Conservation (phyloP, 768 basidiomycete species). For the Pilatotrama ljubarskyi region DNA sequence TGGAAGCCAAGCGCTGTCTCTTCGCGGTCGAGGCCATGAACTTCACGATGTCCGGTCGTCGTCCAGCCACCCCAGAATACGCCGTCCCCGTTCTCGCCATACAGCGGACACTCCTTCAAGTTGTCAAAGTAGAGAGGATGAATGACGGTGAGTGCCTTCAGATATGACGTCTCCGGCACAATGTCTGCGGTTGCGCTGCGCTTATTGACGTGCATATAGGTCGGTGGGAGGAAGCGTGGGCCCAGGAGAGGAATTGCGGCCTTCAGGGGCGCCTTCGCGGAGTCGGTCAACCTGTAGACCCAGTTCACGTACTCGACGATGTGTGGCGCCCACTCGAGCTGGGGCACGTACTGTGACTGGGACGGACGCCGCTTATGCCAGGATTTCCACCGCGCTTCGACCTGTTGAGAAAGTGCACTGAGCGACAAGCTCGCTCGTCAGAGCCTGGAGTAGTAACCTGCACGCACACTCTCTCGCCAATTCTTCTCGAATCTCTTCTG, state of each 20-base stretch:
- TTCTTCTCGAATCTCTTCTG: not conserved
- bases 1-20: conserved; percentile 22
- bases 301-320: conserved; percentile 27
- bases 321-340: conserved; percentile 27
- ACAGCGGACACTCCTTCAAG: conserved; percentile 16
- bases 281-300: conserved; percentile 7
- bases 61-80: conserved; percentile 21
- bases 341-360: conserved; percentile 7
- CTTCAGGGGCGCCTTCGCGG: not conserved
- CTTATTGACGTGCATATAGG: conserved; percentile 17
- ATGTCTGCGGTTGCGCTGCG: not conserved
- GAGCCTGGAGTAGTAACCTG: no score
- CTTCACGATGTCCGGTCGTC: conserved; percentile 21
- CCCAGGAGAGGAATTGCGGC: conserved; percentile 23
- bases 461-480: not conserved
- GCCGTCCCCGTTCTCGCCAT: not conserved
- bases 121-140: conserved; percentile 27
- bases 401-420: no score
- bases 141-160: conserved; percentile 25
- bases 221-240: conserved; percentile 26
- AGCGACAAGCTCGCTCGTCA: no score
- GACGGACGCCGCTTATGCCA: not conserved
- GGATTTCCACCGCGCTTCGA: not conserved
- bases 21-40: conserved; percentile 20
- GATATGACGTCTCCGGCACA: conserved; percentile 17